These are phyloP conservation scores for Onygenales sp. DNA, from an alignment of 2,329 filamentous ascomycete species.

Conservation along the genomic window DNA sequence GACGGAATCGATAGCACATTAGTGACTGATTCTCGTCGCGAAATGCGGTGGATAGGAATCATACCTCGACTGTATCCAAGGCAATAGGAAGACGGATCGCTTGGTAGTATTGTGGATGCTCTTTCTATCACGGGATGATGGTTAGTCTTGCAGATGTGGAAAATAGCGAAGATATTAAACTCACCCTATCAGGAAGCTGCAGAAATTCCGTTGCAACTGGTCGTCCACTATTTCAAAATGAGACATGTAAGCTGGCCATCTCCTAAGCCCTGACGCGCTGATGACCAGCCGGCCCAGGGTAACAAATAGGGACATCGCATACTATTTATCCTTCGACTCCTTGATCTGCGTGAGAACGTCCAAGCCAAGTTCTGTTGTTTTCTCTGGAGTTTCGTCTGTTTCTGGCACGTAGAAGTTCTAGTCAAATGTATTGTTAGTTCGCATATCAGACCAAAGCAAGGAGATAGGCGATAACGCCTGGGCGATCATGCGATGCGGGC, in stretches of 20 bases:
- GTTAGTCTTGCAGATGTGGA: not conserved
- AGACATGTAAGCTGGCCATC: not conserved
- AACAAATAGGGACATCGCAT: not conserved
- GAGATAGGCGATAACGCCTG: not conserved
- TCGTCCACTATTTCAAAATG: constrained; percentile 48
- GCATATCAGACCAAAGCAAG: not conserved
- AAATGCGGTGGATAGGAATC: constrained; percentile 6
- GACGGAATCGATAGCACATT: not conserved
- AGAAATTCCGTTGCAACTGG: constrained; percentile 68
- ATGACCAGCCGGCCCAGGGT: too few species aligned
- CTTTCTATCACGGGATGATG: constrained; percentile 29
- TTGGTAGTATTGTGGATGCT: constrained; percentile 66
- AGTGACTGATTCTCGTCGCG: not conserved
- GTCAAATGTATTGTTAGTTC: constrained; percentile 10
- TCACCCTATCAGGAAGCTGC: constrained; percentile 52
- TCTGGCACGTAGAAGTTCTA: constrained; percentile 10
- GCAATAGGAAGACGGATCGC: constrained; percentile 70
- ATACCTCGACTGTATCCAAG: constrained; percentile 61
- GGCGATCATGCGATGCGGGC: not conserved
- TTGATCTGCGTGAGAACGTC: constrained; percentile 12
- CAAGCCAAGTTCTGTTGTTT: constrained; percentile 9
- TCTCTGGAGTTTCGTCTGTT: constrained; percentile 13
- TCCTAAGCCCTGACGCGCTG: not conserved
- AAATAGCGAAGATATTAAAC: constrained; percentile 6
- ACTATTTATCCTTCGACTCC: constrained; percentile 12